These are phyloP conservation scores for Umbelopsis sp. DNA, from an alignment of 371 early-diverging fungal genomes.

Conservation along the genomic window DNA sequence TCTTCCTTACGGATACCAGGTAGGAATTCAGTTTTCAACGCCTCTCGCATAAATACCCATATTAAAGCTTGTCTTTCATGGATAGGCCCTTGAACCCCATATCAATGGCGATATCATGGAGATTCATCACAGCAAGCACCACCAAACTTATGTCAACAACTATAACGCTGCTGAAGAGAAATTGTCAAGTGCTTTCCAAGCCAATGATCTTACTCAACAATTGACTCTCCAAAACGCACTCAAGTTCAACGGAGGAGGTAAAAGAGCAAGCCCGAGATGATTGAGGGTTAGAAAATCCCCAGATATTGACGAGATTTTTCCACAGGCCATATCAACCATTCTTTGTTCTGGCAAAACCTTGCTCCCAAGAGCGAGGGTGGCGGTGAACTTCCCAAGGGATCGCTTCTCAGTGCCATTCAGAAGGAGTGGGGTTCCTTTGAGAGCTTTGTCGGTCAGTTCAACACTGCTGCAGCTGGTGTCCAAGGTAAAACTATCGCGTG, in stretches of 20 bases:
- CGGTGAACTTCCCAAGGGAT: constrained; percentile 72
- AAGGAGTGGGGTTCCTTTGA: constrained; percentile 90
- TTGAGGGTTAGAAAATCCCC: neutral
- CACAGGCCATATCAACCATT: constrained; percentile 96
- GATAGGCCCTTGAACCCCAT: constrained; percentile 89
- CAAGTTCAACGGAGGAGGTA: constrained; percentile 96
- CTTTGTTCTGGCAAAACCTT: constrained; percentile 95
- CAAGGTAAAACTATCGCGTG: constrained; percentile 61
- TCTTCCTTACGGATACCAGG: constrained; percentile 75
- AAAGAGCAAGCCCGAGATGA: neutral
- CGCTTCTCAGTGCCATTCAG: constrained; percentile 74
- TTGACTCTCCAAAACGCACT: constrained; percentile 81
- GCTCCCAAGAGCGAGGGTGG: constrained; percentile 80
- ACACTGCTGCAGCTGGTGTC: constrained; percentile 81
- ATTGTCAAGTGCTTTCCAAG: constrained; percentile 68
- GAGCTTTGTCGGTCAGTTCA: constrained; percentile 80
- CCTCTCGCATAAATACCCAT: too few species aligned
- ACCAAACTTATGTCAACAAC: constrained; percentile 74
- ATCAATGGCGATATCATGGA: constrained; percentile 96
- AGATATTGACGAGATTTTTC: too few species aligned
- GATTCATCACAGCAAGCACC: constrained; percentile 97
- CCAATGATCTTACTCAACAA: constrained; percentile 73
- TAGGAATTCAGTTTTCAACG: constrained; percentile 29
- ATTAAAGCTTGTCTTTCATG: neutral
- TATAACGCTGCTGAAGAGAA: constrained; percentile 71